Base-by-base conservation (phyloP, 306 rosid genomes). In the Cicer judaicum region DNA sequence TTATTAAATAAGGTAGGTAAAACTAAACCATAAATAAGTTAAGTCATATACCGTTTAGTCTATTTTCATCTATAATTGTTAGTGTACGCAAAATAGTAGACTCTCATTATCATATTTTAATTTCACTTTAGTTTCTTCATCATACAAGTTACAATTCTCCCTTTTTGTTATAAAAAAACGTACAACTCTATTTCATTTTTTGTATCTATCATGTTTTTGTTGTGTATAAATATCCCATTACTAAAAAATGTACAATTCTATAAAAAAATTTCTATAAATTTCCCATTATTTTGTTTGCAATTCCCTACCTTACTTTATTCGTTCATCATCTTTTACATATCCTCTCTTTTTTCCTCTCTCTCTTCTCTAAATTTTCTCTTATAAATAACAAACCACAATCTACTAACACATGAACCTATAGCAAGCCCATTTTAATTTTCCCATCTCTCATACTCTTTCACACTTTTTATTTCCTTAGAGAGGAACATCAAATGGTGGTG, bases 161-260 rank as follows among this genome's bases (percentile, higher is more conserved):
- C 83, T 21, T 21, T 21, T 21, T 21, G 2, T 21, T 2, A 21
- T 21, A 21, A 21, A 21, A 21, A 21, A 21, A 21, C 1, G 36
- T 40, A 6, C 39, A 64, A 73, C 55, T 75, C 34, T 64, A 72
- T 73, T 81, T 57, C 79, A 53, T 60, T n/a, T 72, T 50, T 21
- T 18, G 0, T 18, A 18, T 18, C 19, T 18, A 0, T 18, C 19
- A 18, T 18, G 19, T 18, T 1, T 18, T 60, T 60, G 34, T 44
- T 64, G 44, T 46, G 52, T 85, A 82, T 87, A 87, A 84, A 82
- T n/a, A n/a, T n/a, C n/a, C n/a, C n/a, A n/a, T n/a, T n/a, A n/a
- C n/a, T n/a, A n/a, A n/a, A n/a, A n/a, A n/a, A n/a, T n/a, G n/a
- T n/a, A n/a, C n/a, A n/a, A n/a, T n/a, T n/a, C n/a, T n/a, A n/a